Percentiles rank a stretch among this genome's conserved stretches.
phyloP scores from a whole-genome alignment of 108 stramenopile genomes.

The Cyclotella baltica region DNA sequence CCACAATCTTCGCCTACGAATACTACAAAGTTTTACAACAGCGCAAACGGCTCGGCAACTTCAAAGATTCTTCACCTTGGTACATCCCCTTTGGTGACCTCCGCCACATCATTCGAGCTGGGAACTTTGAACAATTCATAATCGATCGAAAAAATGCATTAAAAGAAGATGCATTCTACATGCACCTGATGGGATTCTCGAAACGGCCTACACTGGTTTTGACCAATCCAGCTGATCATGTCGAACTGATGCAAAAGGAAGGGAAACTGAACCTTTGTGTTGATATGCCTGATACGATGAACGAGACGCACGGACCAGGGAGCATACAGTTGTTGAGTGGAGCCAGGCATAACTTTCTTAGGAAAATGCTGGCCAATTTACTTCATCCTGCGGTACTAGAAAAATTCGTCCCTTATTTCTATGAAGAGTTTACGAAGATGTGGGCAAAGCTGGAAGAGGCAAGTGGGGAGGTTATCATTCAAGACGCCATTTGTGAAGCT shows the following conservation, averaged over 20 bases:
- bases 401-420: neutral
- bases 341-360: constrained; percentile 6
- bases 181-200: neutral
- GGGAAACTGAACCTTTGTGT: neutral
- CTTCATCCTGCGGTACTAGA: neutral
- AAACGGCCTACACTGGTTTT: neutral
- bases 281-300: constrained; percentile 5
- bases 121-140: constrained; percentile 10
- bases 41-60: constrained; percentile 4
- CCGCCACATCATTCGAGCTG: neutral
- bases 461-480: constrained; percentile 1
- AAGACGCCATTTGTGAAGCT: constrained; percentile 11
- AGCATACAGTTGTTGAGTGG: neutral
- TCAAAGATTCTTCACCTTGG: neutral
- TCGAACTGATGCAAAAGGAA: constrained; percentile 4
- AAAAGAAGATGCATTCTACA: constrained; percentile 12
- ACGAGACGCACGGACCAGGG: constrained; percentile 5
- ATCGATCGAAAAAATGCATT: neutral
- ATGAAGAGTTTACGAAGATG: constrained; percentile 1
- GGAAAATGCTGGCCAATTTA: constrained; percentile 2
- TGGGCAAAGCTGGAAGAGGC: neutral
- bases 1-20: neutral
- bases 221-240: constrained; percentile 1
- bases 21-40: neutral
- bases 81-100: neutral